A percentile compares a stretch with the other conserved stretches of the same genome.
Conservation (phyloP, 2,329 filamentous ascomycete genomes). For the Metarhizium rileyi region DNA sequence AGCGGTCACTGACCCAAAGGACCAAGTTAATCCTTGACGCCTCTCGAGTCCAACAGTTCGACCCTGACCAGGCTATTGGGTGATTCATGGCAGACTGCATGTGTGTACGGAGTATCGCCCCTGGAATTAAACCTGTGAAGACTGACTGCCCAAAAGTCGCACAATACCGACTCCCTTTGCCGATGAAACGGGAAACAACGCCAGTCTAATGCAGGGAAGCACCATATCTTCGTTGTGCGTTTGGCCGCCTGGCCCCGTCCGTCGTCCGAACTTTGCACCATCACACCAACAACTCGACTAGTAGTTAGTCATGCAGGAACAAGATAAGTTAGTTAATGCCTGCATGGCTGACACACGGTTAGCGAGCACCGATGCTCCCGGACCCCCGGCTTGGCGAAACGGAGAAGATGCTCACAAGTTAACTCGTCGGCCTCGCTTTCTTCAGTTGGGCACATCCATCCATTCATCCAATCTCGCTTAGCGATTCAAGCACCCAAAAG, state of each 20-base stretch:
- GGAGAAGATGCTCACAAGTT: no score
- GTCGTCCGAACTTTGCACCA: not conserved
- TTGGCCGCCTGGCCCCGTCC: not conserved
- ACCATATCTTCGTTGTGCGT: not conserved
- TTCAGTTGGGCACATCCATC: no score
- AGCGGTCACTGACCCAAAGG: no score
- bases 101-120: not conserved
- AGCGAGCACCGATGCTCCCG: constrained; percentile 1
- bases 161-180: not conserved
- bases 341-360: not conserved
- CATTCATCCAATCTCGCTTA: no score
- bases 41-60: not conserved
- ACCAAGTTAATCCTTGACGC: no score
- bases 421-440: no score
- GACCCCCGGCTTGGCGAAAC: not conserved
- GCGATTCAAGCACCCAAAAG: no score
- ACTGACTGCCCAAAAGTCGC: not conserved
- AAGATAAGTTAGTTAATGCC: not conserved
- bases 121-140: not conserved
- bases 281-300: not conserved
- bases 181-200: not conserved
- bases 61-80: not conserved
- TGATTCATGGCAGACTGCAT: not conserved
- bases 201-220: not conserved
- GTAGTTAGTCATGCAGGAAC: not conserved